phyloP scores from a whole-genome alignment of 192 early-diverging fungal species.

The Coemansia sp. region DNA sequence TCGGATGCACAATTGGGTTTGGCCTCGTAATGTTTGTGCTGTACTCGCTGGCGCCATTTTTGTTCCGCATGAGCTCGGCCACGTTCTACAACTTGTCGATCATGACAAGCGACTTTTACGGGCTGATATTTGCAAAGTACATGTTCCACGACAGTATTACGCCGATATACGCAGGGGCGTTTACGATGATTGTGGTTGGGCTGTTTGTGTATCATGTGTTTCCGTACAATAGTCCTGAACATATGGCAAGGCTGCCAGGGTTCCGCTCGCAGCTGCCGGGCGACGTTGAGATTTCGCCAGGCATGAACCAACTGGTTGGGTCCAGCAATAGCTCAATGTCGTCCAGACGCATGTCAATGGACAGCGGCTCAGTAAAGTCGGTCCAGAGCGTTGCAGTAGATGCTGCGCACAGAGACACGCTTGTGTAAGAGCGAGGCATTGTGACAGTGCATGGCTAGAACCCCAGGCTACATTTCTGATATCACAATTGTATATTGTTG shows the following conservation, averaged over 20 bases:
- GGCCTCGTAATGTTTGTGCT: conserved; percentile 69
- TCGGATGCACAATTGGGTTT: conserved; percentile 66
- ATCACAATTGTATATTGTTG: too few relatives aligned
- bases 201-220: conserved; percentile 67
- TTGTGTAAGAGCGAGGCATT: too few relatives aligned
- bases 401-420: background rate
- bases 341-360: conserved; percentile 1
- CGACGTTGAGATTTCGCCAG: conserved; percentile 29
- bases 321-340: background rate
- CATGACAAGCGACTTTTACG: conserved; percentile 79
- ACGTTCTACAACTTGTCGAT: conserved; percentile 77
- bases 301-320: conserved; percentile 2
- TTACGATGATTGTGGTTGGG: conserved; percentile 64
- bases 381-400: background rate
- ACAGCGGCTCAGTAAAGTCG: conserved; percentile 9
- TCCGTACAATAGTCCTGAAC: conserved; percentile 58
- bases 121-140: conserved; percentile 70
- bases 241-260: conserved; percentile 39
- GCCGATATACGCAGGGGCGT: conserved; percentile 67
- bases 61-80: conserved; percentile 71
- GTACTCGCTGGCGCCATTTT: conserved; percentile 68
- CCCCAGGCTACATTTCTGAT: too few relatives aligned
- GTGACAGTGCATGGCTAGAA: too few relatives aligned
- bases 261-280: conserved; percentile 42
- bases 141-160: conserved; percentile 65